Conservation (phyloP, 2,329 filamentous ascomycete species). For the Graphilbum ipis-grandicollis region DNA sequence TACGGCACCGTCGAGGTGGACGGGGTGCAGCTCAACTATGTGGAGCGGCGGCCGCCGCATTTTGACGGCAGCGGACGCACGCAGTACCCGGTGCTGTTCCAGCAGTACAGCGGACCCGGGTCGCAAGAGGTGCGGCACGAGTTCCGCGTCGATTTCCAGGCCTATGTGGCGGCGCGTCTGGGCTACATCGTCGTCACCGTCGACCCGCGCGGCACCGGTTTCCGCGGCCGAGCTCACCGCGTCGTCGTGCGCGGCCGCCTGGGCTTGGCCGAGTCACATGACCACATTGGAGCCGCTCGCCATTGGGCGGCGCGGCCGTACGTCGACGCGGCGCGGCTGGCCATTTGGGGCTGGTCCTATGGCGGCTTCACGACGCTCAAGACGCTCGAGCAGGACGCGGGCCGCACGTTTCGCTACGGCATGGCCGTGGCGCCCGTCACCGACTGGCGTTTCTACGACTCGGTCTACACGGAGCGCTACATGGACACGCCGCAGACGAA, state of each 20-base stretch:
- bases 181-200: slow-evolving; percentile 93
- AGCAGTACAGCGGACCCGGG: slow-evolving; percentile 86
- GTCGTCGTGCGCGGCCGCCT: slow-evolving; percentile 70
- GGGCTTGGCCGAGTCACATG: slow-evolving; percentile 67
- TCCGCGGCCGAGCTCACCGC: slow-evolving; percentile 67
- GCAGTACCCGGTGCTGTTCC: slow-evolving; percentile 78
- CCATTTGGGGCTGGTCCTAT: slow-evolving; percentile 98
- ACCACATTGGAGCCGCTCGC: slow-evolving; percentile 83
- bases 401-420: slow-evolving; percentile 82
- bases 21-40: slow-evolving; percentile 49
- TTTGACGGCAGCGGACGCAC: slow-evolving; percentile 60
- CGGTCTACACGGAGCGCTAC: slow-evolving; percentile 87
- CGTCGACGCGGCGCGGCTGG: slow-evolving; percentile 64
- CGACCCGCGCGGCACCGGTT: slow-evolving; percentile 85
- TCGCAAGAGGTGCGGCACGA: slow-evolving; percentile 72
- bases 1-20: slow-evolving; percentile 79
- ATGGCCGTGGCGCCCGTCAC: slow-evolving; percentile 99
- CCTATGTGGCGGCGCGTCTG: slow-evolving; percentile 68
- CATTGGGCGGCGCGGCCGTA: slow-evolving; percentile 69
- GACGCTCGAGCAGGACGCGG: slow-evolving; percentile 79
- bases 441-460: slow-evolving; percentile 92
- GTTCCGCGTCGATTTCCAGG: slow-evolving; percentile 77
- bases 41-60: slow-evolving; percentile 80
- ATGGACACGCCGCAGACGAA: slow-evolving; percentile 92
- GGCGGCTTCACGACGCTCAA: slow-evolving; percentile 93